Evolutionary conservation across 1,284 basidiomycete genomes (phyloP).

Genomic region (Moesziomyces sp.): DNA sequence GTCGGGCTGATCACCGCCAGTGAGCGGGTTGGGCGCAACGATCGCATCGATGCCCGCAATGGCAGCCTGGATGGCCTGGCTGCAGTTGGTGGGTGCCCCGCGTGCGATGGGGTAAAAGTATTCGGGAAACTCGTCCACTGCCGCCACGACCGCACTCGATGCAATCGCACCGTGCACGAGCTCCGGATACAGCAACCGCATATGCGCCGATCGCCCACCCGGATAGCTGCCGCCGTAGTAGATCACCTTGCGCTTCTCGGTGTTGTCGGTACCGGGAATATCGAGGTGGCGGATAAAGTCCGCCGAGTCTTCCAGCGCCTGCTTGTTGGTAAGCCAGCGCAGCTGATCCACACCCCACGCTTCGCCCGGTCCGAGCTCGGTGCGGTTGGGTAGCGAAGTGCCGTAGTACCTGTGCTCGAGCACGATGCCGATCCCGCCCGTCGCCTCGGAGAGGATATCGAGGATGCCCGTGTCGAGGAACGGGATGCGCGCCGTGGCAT

Average conservation of each 20-base stretch:
- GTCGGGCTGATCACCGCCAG: conserved; percentile 44
- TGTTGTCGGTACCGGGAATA: conserved; percentile 77
- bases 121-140: conserved; percentile 68
- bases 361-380: conserved; percentile 75
- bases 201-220: conserved; percentile 91
- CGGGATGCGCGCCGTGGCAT: conserved; percentile 53
- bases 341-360: conserved; percentile 69
- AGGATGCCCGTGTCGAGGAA: conserved; percentile 75
- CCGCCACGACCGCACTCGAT: conserved; percentile 70
- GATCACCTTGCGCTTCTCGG: conserved; percentile 76
- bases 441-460: conserved; percentile 83
- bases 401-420: conserved; percentile 77
- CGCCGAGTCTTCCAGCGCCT: conserved; percentile 90
- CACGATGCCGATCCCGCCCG: conserved; percentile 83
- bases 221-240: conserved; percentile 89
- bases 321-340: conserved; percentile 85
- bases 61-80: conserved; percentile 75
- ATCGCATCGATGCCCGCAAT: conserved; percentile 59
- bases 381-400: conserved; percentile 79
- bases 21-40: conserved; percentile 54
- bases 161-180: conserved; percentile 91
- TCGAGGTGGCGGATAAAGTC: conserved; percentile 86
- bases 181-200: conserved; percentile 85
- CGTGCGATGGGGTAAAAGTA: conserved; percentile 87
- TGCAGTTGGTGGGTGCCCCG: conserved; percentile 79